Conservation (phyloP, 768 basidiomycete species). For the Boletus patriciae region DNA sequence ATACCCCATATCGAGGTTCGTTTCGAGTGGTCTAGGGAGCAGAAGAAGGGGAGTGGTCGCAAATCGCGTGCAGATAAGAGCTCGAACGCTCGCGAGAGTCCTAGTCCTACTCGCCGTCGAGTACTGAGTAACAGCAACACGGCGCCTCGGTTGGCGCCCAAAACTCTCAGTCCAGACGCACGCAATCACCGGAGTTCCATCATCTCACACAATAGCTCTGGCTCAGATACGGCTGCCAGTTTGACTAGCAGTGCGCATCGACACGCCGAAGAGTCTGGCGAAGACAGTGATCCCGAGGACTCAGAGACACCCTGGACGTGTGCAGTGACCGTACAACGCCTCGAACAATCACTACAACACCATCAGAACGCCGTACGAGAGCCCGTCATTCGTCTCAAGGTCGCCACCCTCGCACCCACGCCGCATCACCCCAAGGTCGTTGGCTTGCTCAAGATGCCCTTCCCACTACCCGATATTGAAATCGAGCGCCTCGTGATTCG, state of each 20-base stretch:
- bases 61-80: constrained; percentile 24
- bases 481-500: constrained; percentile 58
- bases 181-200: constrained; percentile 40
- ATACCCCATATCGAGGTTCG: constrained; percentile 59
- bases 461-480: constrained; percentile 80
- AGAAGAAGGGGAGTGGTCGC: constrained; percentile 23
- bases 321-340: constrained; percentile 63
- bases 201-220: constrained; percentile 41
- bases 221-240: constrained; percentile 34
- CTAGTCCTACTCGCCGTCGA: constrained; percentile 18
- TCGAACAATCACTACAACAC: constrained; percentile 21
- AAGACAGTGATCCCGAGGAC: constrained; percentile 93
- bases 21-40: constrained; percentile 72
- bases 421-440: constrained; percentile 97
- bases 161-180: constrained; percentile 9
- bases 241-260: constrained; percentile 16
- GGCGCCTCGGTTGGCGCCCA: constrained; percentile 8
- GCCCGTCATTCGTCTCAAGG: constrained; percentile 48
- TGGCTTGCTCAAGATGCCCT: constrained; percentile 87
- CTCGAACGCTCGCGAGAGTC: constrained; percentile 3
- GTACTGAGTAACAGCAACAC: constrained; percentile 1
- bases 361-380: constrained; percentile 9
- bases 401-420: constrained; percentile 85
- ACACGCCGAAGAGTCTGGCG: constrained; percentile 51
- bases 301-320: constrained; percentile 97